These are phyloP conservation scores for Hemerocallis citrina DNA, from an alignment of 106 monocot species.

Conservation along the genomic window DNA sequence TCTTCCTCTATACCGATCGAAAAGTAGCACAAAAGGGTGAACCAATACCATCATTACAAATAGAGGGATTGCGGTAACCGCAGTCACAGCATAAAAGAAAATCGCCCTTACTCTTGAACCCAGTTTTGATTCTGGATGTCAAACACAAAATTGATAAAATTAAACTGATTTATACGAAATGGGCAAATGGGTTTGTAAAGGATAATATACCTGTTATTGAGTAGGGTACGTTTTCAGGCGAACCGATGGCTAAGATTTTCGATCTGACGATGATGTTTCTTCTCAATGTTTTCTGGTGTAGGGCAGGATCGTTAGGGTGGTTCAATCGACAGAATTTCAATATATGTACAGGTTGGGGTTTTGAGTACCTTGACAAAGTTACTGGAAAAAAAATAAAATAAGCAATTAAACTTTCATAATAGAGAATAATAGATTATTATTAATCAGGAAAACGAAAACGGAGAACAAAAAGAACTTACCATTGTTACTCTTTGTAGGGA, in stretches of 20 bases:
- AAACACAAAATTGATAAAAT: not conserved
- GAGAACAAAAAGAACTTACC: too few relatives aligned
- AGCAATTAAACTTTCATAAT: too few relatives aligned
- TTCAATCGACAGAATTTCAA: not conserved
- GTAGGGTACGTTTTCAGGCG: slow-evolving; percentile 17
- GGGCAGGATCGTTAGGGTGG: too few relatives aligned
- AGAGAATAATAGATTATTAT: too few relatives aligned
- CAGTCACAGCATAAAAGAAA: slow-evolving; percentile 62
- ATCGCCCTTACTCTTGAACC: slow-evolving; percentile 58
- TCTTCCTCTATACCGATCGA: slow-evolving; percentile 62
- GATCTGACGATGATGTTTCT: slow-evolving; percentile 23
- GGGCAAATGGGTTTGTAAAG: not conserved
- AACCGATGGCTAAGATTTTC: slow-evolving; percentile 25
- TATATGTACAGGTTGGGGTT: not conserved
- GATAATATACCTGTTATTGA: slow-evolving; percentile 22
- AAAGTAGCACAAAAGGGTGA: slow-evolving; percentile 76
- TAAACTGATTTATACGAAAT: not conserved
- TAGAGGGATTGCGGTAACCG: slow-evolving; percentile 41
- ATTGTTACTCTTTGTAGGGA: too few relatives aligned
- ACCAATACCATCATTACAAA: slow-evolving; percentile 54
- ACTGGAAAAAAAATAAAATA: not conserved
- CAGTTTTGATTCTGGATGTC: slow-evolving; percentile 10
- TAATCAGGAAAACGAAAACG: too few relatives aligned
- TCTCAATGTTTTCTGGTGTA: too few relatives aligned
- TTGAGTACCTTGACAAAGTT: slow-evolving; percentile 5